phyloP scores from a whole-genome alignment of 305 asterid species.

The Fraxinus platypoda region DNA sequence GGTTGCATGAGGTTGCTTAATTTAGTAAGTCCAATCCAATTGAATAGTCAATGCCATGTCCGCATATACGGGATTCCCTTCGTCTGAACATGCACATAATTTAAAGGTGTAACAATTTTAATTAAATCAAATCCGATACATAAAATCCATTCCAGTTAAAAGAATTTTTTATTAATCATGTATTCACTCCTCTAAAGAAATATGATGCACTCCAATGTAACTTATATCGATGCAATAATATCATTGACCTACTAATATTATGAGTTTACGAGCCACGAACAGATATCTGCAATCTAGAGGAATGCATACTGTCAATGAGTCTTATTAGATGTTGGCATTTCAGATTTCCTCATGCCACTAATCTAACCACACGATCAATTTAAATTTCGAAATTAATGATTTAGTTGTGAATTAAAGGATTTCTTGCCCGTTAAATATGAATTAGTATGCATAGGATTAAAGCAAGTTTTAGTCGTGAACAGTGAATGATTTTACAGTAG shows the following conservation, averaged over 20 bases:
- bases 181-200: neutral
- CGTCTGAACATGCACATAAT: neutral
- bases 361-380: neutral
- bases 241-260: neutral
- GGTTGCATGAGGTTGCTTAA: no score
- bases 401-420: neutral
- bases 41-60: no score
- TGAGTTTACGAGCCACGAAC: neutral
- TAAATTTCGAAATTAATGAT: neutral
- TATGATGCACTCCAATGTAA: neutral
- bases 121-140: neutral
- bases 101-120: neutral
- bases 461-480: neutral
- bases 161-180: neutral
- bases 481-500: neutral
- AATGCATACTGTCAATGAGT: neutral
- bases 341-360: neutral
- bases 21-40: no score
- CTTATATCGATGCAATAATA: neutral
- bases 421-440: neutral
- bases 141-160: neutral
- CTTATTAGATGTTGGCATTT: neutral
- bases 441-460: neutral
- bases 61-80: no score
- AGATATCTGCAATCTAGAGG: neutral